Conservation (phyloP, 2,329 filamentous ascomycete genomes). For the Xylaria polymorpha region DNA sequence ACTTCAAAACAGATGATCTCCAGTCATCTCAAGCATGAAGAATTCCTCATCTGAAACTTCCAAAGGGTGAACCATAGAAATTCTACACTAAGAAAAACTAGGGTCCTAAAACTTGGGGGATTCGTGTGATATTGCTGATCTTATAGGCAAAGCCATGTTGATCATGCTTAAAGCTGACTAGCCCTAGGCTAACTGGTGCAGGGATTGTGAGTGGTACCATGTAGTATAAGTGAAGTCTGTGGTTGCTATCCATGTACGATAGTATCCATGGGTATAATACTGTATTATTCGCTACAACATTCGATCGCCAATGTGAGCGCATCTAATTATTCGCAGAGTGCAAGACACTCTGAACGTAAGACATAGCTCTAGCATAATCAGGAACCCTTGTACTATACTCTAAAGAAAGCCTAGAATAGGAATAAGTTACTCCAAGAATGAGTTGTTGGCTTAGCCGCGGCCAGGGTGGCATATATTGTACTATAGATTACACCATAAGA, state of each 20-base stretch:
- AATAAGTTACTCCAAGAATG: not conserved
- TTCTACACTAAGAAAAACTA: not conserved
- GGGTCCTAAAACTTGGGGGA: slow-evolving; percentile 12
- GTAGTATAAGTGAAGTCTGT: not conserved
- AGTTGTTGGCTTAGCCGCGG: not conserved
- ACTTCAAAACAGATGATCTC: slow-evolving; percentile 1
- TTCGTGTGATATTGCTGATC: slow-evolving; percentile 8
- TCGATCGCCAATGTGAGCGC: slow-evolving; percentile 1
- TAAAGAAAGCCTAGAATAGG: not conserved
- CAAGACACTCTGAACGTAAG: not conserved
- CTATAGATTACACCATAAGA: not conserved
- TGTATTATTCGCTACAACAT: not conserved
- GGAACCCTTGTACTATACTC: not conserved
- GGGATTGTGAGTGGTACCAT: not conserved
- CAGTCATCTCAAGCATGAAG: not conserved
- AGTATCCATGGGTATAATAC: too few relatives aligned
- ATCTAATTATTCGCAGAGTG: not conserved
- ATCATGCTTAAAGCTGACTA: slow-evolving; percentile 6
- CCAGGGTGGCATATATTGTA: not conserved
- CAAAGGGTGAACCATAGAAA: not conserved
- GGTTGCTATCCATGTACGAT: too few relatives aligned
- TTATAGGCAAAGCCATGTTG: slow-evolving; percentile 17
- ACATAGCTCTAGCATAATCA: not conserved
- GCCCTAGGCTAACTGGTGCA: not conserved
- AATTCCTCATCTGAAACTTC: slow-evolving; percentile 4